Evolutionary conservation across 169 alveolate genomes (phyloP), one percentile per base, ranked within the genome.

Genomic region (Plasmodium relictum): DNA sequence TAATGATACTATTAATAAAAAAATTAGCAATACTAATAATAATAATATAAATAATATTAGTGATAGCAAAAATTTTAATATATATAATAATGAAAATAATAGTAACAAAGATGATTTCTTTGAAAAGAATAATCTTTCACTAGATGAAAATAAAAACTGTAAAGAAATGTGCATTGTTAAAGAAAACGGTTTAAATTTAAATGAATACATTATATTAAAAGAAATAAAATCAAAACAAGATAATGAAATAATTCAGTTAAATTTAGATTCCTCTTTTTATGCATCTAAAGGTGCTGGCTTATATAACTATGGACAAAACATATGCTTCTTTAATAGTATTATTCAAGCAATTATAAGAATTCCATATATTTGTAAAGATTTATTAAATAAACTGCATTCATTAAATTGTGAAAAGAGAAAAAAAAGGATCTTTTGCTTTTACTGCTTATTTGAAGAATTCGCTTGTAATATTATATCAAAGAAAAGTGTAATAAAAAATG

Each of bases 271-370:
- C 12, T 63, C 89, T 10, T 78, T 63, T 70, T 63, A 48, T 42
- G 89, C 50, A 22, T 78, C 89, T 12, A 91, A 83, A 87, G 96
- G 94, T 6, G 92, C 94, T 2, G 96, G 96, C 26, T 89, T 93
- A 37, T 86, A 91, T 52, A 93, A 93, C 91, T 94, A 94, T 41
- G 96, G 96, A 3, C 92, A 89, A 26, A 93, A 93, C 85, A 93
- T 93, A 24, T 93, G 96, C 66, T 93, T 91, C 70, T 92, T 93
- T 86, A 93, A 93, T 69, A 94, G 92, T 61, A 89, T 93, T 9
- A 58, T 93, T n/a, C 96, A 93, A 73, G 92, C 92, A 37, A 62
- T 93, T 56, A 72, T 88, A 26, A 93, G 93, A 52, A 88, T 93
- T 3, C 96, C 96, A 31, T 93, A 88, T 63, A 45, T 93, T 20